Base-by-base conservation (phyloP, 345 rosid species). In the Hypericum perforatum region DNA sequence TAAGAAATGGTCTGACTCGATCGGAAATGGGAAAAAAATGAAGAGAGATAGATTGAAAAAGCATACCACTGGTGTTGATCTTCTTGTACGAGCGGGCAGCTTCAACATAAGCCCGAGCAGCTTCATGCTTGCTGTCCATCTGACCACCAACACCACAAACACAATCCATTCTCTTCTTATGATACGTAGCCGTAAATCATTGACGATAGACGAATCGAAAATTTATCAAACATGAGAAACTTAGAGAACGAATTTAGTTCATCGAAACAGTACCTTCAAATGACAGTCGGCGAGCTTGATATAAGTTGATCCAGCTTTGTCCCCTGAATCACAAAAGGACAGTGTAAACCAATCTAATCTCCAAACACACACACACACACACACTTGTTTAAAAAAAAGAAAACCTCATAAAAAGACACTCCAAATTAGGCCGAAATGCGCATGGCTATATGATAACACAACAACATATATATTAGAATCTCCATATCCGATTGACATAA, bases 31-130 rank as follows among this genome's bases (percentile, higher is more conserved):
- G 32, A 22, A 37, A 49, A 49, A 49, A 16, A 49, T 15, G 5
- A 37, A 49, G n/a, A 8, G 9, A 9, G 3, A 7, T 5, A 38
- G n/a, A 16, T 16, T 3, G 10, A 49, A 32, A 39, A 0, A 6
- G 9, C 82, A 49, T 77, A 85, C 96, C 96, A 59, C 52, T 85
- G 39, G 82, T 64, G 39, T 73, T 49, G n/a, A 79, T 80, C 66
- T 84, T 88, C 84, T 84, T 84, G 69, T 85, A 88, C 76, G 88
- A 85, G 57, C 85, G 86, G 63, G 86, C 90, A 70, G 94, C 96
- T 63, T 85, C 90, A 37, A 79, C 94, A 67, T 76, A 82, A 49
- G 94, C 89, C 16, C 78, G 80, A 37, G 94, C 94, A 59, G 84
- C 84, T 76, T 88, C 96, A 57, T 88, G 94, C 58, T 82, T 82